Evolutionary conservation across 768 basidiomycete genomes (phyloP).

Genomic region (Lyophyllum atratum): DNA sequence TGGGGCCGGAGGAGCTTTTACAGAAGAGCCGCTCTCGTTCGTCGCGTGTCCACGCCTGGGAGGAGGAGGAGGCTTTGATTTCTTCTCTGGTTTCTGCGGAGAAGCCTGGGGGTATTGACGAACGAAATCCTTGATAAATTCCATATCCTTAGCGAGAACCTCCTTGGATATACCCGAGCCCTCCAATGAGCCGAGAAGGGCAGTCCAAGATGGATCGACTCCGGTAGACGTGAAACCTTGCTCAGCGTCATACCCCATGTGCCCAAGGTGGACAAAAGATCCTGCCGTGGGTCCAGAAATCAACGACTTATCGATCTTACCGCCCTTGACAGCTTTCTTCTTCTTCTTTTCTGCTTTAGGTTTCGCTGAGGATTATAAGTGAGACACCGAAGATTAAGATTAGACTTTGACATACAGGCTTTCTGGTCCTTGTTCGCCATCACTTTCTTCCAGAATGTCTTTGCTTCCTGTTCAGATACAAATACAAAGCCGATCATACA

Average conservation of each 20-base stretch:
- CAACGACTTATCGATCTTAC: constrained; percentile 89
- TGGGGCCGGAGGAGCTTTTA: constrained; percentile 38
- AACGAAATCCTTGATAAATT: constrained; percentile 87
- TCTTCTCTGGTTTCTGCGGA: constrained; percentile 41
- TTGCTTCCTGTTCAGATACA: constrained; percentile 83
- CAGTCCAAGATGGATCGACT: constrained; percentile 89
- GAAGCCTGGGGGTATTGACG: constrained; percentile 46
- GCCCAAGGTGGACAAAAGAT: constrained; percentile 87
- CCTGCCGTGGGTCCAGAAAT: constrained; percentile 81
- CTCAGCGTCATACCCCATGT: constrained; percentile 92
- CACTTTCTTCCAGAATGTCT: constrained; percentile 85
- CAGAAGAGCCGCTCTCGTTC: constrained; percentile 36
- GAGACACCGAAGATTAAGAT: not conserved
- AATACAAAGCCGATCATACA: constrained; percentile 94
- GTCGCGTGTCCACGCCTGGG: constrained; percentile 42
- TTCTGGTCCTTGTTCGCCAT: constrained; percentile 62
- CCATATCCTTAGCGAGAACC: constrained; percentile 75
- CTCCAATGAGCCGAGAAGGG: constrained; percentile 67
- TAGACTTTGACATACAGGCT: constrained; percentile 39
- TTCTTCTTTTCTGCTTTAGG: constrained; percentile 53
- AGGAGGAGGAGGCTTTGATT: constrained; percentile 50
- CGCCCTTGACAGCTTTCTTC: constrained; percentile 60
- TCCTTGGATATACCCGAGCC: constrained; percentile 65
- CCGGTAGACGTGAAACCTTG: constrained; percentile 84
- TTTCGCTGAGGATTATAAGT: constrained; percentile 40